Conservation (phyloP, 768 basidiomycete genomes). For the Serendipita indica region DNA sequence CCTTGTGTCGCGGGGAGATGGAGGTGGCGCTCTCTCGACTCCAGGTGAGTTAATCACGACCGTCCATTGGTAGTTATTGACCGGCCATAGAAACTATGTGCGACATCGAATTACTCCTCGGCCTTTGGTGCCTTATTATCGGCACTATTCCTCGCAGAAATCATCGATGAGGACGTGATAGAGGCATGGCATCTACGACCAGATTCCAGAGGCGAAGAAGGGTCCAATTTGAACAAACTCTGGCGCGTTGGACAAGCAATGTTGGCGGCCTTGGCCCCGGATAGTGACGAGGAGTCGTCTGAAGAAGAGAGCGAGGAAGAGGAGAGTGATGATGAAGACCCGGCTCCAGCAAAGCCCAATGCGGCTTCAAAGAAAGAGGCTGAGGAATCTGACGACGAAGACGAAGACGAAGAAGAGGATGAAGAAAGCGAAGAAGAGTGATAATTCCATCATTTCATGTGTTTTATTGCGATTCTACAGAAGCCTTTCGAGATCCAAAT, state of each 20-base stretch:
- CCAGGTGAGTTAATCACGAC: slow-evolving; percentile 39
- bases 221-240: slow-evolving; percentile 44
- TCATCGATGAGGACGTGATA: slow-evolving; percentile 81
- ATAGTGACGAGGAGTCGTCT: slow-evolving; percentile 50
- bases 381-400: slow-evolving; percentile 18
- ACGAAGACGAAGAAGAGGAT: slow-evolving; percentile 19
- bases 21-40: slow-evolving; percentile 65
- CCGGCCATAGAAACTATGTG: slow-evolving; percentile 17
- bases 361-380: slow-evolving; percentile 13
- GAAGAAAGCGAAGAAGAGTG: slow-evolving; percentile 23
- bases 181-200: slow-evolving; percentile 65
- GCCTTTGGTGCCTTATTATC: slow-evolving; percentile 78
- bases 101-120: slow-evolving; percentile 39
- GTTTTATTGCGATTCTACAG: too few relatives aligned
- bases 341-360: slow-evolving; percentile 15
- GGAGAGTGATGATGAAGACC: slow-evolving; percentile 19
- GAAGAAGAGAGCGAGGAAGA: slow-evolving; percentile 37
- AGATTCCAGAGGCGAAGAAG: slow-evolving; percentile 31
- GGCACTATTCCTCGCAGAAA: slow-evolving; percentile 79
- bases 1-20: slow-evolving; percentile 68
- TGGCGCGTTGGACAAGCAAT: slow-evolving; percentile 58
- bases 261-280: slow-evolving; percentile 35
- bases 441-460: too few relatives aligned
- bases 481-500: too few relatives aligned
- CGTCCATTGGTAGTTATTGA: neutral